Evolutionary conservation across 495 filamentous ascomycete genomes (phyloP).

Genomic region (Chaetomium fimeti): DNA sequence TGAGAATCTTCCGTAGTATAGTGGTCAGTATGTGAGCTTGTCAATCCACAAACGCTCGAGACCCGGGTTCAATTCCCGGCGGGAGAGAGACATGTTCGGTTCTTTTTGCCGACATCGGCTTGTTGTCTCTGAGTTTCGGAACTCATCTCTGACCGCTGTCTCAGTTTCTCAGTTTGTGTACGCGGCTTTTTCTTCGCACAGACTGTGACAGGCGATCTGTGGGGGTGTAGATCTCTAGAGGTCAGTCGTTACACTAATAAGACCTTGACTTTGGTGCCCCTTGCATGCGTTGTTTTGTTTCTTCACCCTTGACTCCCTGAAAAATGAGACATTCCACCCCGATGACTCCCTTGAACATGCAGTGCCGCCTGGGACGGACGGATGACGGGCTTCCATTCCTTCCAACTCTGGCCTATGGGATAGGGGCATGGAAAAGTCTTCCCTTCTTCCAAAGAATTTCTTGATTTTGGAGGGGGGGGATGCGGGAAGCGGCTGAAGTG

Average conservation of each 20-base stretch:
- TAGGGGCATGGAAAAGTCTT: too few relatives aligned
- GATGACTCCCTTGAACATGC: background rate
- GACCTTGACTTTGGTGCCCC: too few relatives aligned
- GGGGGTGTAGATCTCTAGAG: background rate
- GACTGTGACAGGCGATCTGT: background rate
- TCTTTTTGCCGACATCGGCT: background rate
- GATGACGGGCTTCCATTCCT: background rate
- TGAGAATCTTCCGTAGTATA: background rate
- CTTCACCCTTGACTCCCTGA: background rate
- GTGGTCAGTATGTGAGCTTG: slow-evolving; percentile 1
- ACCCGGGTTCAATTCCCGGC: background rate
- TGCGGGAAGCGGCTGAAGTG: background rate
- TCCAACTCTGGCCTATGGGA: too few relatives aligned
- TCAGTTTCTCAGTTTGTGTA: too few relatives aligned
- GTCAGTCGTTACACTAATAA: too few relatives aligned
- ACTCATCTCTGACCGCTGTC: background rate
- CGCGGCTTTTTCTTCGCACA: too few relatives aligned
- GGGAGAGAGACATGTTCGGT: background rate
- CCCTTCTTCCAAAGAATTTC: too few relatives aligned
- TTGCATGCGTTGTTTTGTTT: too few relatives aligned
- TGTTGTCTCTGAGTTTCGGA: background rate
- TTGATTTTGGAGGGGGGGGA: too few relatives aligned
- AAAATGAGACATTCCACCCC: background rate
- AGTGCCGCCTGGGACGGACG: background rate
- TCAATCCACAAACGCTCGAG: background rate